Percentiles rank a stretch among this genome's conserved stretches.
phyloP scores from a whole-genome alignment of 192 early-diverging fungal species.

The Chytriomyces sp. region DNA sequence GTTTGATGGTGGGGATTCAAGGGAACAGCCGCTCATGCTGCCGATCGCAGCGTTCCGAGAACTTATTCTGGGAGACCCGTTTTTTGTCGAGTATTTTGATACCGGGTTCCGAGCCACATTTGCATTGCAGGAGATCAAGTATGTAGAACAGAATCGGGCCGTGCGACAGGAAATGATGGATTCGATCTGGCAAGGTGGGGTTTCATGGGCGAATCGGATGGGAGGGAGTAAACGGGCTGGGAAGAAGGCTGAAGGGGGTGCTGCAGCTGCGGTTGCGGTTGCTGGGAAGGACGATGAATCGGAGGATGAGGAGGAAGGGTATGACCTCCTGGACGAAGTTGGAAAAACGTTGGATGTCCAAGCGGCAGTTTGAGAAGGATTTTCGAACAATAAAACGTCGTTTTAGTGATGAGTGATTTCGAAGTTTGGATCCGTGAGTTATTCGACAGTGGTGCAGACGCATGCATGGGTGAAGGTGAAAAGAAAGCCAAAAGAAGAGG shows the following conservation, averaged over 20 bases:
- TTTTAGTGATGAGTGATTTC: too few species aligned
- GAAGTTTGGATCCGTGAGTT: too few species aligned
- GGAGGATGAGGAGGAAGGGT: slow-evolving; percentile 11
- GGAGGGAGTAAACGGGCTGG: slow-evolving; percentile 1
- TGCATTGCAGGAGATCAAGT: slow-evolving; percentile 60
- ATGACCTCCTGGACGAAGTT: slow-evolving; percentile 3
- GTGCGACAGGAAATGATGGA: slow-evolving; percentile 52
- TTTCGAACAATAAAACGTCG: too few species aligned
- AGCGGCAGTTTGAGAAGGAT: too few species aligned
- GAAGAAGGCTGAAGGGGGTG: neutral
- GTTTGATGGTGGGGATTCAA: neutral
- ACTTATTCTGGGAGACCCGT: slow-evolving; percentile 84
- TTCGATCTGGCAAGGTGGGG: slow-evolving; percentile 44
- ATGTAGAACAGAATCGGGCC: slow-evolving; percentile 41
- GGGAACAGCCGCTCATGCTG: neutral
- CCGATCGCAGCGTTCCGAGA: slow-evolving; percentile 67
- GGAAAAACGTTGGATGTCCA: slow-evolving; percentile 10
- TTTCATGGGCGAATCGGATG: slow-evolving; percentile 44
- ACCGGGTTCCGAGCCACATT: slow-evolving; percentile 65
- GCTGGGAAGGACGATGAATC: slow-evolving; percentile 10
- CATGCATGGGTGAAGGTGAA: slow-evolving; percentile 50
- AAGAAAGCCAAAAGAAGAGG: too few species aligned
- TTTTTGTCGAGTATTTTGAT: slow-evolving; percentile 85
- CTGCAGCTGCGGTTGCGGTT: neutral
- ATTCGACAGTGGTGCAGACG: slow-evolving; percentile 46